These are phyloP conservation scores for Eimeria praecox DNA, from an alignment of 169 alveolate species.

Conservation along the genomic window DNA sequence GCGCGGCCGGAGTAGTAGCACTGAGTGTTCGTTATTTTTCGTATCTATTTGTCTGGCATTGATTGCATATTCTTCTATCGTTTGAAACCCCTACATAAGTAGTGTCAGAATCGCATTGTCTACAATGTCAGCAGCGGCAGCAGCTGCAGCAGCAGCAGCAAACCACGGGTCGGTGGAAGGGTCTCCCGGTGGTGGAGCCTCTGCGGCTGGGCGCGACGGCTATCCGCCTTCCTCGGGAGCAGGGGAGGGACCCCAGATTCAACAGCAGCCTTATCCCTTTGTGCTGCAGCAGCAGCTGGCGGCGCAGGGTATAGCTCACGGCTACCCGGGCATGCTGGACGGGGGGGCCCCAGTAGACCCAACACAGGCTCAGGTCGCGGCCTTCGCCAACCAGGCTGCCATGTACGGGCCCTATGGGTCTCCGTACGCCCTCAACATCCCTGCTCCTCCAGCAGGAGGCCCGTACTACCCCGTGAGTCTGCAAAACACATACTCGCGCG, in stretches of 20 bases:
- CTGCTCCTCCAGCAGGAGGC: constrained; percentile 60
- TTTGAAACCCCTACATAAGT: constrained; percentile 19
- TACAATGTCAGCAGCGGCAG: constrained; percentile 47
- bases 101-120: constrained; percentile 27
- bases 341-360: constrained; percentile 74
- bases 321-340: constrained; percentile 68
- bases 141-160: constrained; percentile 67
- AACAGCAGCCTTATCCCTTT: constrained; percentile 35
- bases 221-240: constrained; percentile 47
- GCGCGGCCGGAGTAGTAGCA: not conserved
- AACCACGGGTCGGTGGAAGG: constrained; percentile 67
- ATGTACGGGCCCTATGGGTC: constrained; percentile 71
- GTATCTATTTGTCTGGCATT: not conserved
- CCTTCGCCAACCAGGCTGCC: constrained; percentile 73
- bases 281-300: constrained; percentile 60
- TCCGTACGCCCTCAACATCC: constrained; percentile 71
- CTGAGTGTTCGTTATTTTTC: not conserved
- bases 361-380: constrained; percentile 73
- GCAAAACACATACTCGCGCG: not conserved
- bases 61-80: constrained; percentile 38
- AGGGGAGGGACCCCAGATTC: constrained; percentile 54
- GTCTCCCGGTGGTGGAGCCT: constrained; percentile 45
- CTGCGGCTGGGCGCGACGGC: constrained; percentile 58
- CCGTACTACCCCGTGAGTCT: constrained; percentile 57
- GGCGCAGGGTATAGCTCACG: constrained; percentile 63